These are phyloP conservation scores for Salicornia ramosissima DNA, from an alignment of 148 eudicot genomes.

Conservation along the genomic window DNA sequence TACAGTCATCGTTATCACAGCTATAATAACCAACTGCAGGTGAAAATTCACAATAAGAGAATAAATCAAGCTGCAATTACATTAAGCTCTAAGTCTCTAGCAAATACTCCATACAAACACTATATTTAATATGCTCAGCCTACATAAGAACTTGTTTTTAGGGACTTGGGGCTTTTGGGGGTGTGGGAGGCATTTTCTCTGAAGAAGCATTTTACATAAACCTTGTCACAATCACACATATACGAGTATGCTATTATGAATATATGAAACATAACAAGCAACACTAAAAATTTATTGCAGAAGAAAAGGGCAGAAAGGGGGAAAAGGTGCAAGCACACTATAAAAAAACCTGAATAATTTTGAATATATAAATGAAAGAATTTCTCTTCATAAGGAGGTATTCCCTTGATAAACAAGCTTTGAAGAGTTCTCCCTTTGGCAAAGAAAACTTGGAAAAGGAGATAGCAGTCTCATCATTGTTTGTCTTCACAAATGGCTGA, in stretches of 20 bases:
- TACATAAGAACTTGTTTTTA: background rate
- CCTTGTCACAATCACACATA: no score
- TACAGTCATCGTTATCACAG: constrained; percentile 60
- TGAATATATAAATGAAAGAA: constrained; percentile 62
- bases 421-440: constrained; percentile 58
- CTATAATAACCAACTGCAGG: constrained; percentile 54
- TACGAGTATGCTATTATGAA: background rate
- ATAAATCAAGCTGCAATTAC: background rate
- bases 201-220: no score
- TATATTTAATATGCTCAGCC: background rate
- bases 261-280: background rate
- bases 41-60: background rate
- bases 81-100: constrained; percentile 13
- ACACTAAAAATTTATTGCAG: background rate
- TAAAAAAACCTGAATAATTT: constrained; percentile 47
- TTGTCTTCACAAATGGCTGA: constrained; percentile 38
- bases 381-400: constrained; percentile 68
- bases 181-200: no score
- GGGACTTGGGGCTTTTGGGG: no score
- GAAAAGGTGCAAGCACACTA: no score
- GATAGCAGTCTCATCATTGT: constrained; percentile 43
- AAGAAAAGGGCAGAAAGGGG: no score
- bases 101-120: no score
- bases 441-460: constrained; percentile 43
- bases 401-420: constrained; percentile 72